Percentiles rank a stretch among this genome's conserved stretches.
Evolutionary conservation across 1,284 basidiomycete genomes (phyloP).

Genomic region (Ganoderma lingzhi): DNA sequence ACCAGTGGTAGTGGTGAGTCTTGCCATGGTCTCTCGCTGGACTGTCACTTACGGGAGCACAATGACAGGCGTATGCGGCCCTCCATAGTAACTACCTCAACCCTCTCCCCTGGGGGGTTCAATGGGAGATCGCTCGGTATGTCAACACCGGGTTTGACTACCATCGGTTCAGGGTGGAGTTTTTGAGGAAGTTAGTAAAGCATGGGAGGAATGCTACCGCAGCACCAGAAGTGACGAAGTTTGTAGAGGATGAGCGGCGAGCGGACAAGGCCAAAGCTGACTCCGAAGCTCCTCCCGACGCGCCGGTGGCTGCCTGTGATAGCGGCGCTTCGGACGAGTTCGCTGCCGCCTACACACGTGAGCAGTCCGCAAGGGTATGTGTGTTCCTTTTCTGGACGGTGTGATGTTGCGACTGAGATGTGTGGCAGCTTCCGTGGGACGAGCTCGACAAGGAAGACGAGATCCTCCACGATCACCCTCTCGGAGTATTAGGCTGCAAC

Average conservation of each 20-base stretch:
- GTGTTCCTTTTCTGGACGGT: not conserved
- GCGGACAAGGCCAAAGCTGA: not conserved
- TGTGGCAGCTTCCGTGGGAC: constrained; percentile 45
- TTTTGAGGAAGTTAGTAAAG: not conserved
- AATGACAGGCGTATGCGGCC: not conserved
- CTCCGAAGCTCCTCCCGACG: not conserved
- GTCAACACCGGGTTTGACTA: constrained; percentile 24
- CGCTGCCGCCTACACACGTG: constrained; percentile 20
- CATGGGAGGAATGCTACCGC: constrained; percentile 6
- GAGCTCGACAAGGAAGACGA: constrained; percentile 48
- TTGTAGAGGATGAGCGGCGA: constrained; percentile 11
- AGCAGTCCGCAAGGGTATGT: constrained; percentile 26
- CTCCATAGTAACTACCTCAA: constrained; percentile 2
- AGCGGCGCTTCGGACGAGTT: constrained; percentile 9
- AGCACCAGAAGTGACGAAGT: constrained; percentile 20
- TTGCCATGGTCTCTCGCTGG: not conserved
- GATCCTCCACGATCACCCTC: constrained; percentile 34
- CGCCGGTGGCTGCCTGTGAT: not conserved
- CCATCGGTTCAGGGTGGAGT: not conserved
- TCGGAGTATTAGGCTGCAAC: constrained; percentile 42
- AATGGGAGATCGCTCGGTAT: constrained; percentile 41
- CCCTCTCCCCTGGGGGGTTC: constrained; percentile 30
- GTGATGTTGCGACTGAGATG: not conserved
- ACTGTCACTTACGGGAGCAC: not conserved
- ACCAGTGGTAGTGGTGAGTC: constrained; percentile 23